Evolutionary conservation across 768 basidiomycete genomes (phyloP), one percentile per base, ranked within the genome.

Genomic region (Auricularia sp.): DNA sequence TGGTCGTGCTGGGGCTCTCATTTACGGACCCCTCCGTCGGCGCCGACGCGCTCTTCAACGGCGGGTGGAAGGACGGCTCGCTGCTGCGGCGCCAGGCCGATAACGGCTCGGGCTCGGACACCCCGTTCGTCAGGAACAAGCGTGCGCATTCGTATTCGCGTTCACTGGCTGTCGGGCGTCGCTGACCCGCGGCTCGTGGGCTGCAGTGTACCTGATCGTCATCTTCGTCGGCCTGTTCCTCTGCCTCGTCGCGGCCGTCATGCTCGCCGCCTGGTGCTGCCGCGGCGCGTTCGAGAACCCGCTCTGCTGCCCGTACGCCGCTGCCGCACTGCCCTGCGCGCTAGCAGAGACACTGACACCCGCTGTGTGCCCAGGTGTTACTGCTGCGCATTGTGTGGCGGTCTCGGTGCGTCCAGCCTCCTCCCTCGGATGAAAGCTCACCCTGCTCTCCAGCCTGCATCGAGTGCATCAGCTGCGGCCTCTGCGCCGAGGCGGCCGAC

Each of bases 351-450:
- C 29, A 2, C 29, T 29, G 29, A 29, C 29, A 29, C 29, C 29
- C 29, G 29, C 29, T 29, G 29, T 29, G 29, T 29, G 29, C 29
- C 29, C 68, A 87, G 87, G 0, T 87, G 87, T 69, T 88, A 88
- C 71, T 76, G 87, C 7, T 88, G 87, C 67, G 87, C 87, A 3
- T 87, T 85, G 71, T 87, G 86, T 64, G 86, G 87, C 64, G 87
- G 87, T 44, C 77, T 87, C 18, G 83, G 85, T 85, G 69, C 67
- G 77, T 67, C 44, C 36, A 10, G 43, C 51, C 54, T 5, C 14
- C 29, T 6, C 44, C n/a, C 5, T 6, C 33, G 35, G 18, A 42
- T 3, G n/a, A 7, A 14, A 36, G 23, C 7, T 64, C 35, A 58
- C 29, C 43, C 21, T 34, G 23, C n/a, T 33, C 18, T n/a, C 59